Conservation (phyloP, 1,284 basidiomycete species). For the Trichosporon ovoides region DNA sequence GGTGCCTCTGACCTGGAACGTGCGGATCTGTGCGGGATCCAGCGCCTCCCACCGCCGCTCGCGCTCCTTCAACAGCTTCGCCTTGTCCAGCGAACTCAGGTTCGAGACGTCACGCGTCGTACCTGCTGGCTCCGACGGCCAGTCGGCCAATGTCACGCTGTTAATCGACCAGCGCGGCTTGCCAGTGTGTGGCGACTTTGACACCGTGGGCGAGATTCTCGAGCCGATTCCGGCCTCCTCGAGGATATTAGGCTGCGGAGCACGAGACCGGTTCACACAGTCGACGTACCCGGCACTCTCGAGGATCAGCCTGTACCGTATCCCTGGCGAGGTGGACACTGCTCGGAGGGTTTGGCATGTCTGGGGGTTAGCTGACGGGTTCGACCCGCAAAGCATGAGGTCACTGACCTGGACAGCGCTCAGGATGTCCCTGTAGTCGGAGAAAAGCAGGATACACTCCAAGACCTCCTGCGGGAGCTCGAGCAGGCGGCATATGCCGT, state of each 20-base stretch:
- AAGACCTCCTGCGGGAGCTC: conserved; percentile 9
- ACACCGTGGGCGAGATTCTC: background rate
- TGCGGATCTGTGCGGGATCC: conserved; percentile 19
- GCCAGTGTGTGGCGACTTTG: conserved; percentile 23
- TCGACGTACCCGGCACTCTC: conserved; percentile 8
- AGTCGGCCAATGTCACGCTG: conserved; percentile 21
- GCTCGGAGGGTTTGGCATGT: conserved; percentile 5
- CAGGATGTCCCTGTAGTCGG: background rate
- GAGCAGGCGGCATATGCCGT: background rate
- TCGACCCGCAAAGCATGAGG: background rate
- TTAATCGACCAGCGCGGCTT: conserved; percentile 13
- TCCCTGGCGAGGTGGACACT: background rate
- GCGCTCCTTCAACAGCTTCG: conserved; percentile 20
- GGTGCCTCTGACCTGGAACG: conserved; percentile 29
- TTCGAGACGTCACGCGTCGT: conserved; percentile 9
- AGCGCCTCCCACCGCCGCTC: conserved; percentile 37
- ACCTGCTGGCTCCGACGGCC: conserved; percentile 15
- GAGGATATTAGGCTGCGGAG: too few species aligned
- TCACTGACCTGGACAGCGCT: conserved; percentile 1
- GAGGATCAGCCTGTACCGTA: conserved; percentile 8
- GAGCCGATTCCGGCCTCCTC: background rate
- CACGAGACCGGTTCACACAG: conserved; percentile 7
- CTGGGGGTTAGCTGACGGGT: conserved; percentile 8
- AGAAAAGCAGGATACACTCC: conserved; percentile 2
- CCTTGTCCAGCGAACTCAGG: conserved; percentile 29